phyloP scores from a whole-genome alignment of 2,329 filamentous ascomycete genomes.

The Beauveria sp. region DNA sequence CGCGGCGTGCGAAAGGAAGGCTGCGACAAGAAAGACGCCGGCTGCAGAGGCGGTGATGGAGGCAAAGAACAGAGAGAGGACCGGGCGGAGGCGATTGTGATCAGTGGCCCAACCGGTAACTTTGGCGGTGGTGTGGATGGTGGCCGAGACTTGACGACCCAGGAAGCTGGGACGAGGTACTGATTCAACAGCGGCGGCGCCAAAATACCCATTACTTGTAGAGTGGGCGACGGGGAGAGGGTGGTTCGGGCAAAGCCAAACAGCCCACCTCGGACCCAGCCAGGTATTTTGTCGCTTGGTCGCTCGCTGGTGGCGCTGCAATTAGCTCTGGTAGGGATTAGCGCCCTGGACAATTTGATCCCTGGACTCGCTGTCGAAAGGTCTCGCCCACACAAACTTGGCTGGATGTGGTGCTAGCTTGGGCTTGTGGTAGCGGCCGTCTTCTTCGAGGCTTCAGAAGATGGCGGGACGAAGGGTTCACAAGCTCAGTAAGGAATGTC shows the following conservation, averaged over 20 bases:
- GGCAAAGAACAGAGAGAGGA: background rate
- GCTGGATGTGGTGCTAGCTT: slow-evolving; percentile 6
- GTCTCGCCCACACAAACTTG: slow-evolving; percentile 9
- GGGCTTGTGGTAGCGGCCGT: background rate
- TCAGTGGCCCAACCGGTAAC: background rate
- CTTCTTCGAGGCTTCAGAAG: background rate
- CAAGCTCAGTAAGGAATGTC: slow-evolving; percentile 3
- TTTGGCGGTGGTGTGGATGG: slow-evolving; percentile 6
- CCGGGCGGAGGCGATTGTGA: background rate
- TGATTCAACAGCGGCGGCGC: background rate
- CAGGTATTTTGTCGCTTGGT: background rate
- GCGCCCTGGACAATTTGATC: slow-evolving; percentile 2
- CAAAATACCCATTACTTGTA: background rate
- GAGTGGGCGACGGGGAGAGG: background rate
- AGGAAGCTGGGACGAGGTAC: slow-evolving; percentile 8
- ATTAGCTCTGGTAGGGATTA: slow-evolving; percentile 10
- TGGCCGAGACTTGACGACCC: slow-evolving; percentile 6
- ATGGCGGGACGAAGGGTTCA: background rate
- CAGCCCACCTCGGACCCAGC: background rate
- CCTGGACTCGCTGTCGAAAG: slow-evolving; percentile 8
- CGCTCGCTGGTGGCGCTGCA: slow-evolving; percentile 2
- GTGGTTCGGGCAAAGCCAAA: background rate
- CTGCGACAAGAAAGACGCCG: background rate
- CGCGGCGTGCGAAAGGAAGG: background rate
- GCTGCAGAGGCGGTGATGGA: slow-evolving; percentile 3